Conservation (phyloP, 148 eudicot species). For the Cornus suecica region DNA sequence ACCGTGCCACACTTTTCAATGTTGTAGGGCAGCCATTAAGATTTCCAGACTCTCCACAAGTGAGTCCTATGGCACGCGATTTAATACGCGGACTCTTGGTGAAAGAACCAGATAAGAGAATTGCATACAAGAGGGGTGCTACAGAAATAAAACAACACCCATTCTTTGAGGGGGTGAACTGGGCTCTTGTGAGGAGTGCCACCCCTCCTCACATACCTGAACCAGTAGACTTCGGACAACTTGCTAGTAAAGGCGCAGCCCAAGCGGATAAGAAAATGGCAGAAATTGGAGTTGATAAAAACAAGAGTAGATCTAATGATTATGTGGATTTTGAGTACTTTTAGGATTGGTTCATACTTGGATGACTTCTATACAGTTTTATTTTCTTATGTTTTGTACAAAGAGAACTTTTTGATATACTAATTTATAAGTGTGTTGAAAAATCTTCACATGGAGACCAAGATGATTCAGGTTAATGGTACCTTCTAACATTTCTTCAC, state of each 20-base stretch:
- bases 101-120: slow-evolving; percentile 82
- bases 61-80: slow-evolving; percentile 61
- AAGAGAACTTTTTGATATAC: no score
- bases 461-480: no score
- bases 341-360: slow-evolving; percentile 18
- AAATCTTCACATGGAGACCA: no score
- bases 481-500: no score
- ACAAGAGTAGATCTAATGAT: slow-evolving; percentile 36
- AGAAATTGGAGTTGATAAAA: slow-evolving; percentile 36
- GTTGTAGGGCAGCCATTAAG: slow-evolving; percentile 76
- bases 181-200: slow-evolving; percentile 85
- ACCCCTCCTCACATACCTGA: slow-evolving; percentile 67
- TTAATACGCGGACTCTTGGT: slow-evolving; percentile 67
- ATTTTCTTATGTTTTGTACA: no score
- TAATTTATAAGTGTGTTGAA: no score
- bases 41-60: slow-evolving; percentile 69
- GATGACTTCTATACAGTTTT: no score
- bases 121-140: slow-evolving; percentile 84
- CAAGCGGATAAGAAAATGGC: slow-evolving; percentile 41
- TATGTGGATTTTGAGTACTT: slow-evolving; percentile 84
- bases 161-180: slow-evolving; percentile 82
- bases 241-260: slow-evolving; percentile 46
- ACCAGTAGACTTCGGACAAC: slow-evolving; percentile 56
- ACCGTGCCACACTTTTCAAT: slow-evolving; percentile 79
- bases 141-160: slow-evolving; percentile 92